Evolutionary conservation across 768 basidiomycete genomes (phyloP).

Genomic region (Boletus insuetus): DNA sequence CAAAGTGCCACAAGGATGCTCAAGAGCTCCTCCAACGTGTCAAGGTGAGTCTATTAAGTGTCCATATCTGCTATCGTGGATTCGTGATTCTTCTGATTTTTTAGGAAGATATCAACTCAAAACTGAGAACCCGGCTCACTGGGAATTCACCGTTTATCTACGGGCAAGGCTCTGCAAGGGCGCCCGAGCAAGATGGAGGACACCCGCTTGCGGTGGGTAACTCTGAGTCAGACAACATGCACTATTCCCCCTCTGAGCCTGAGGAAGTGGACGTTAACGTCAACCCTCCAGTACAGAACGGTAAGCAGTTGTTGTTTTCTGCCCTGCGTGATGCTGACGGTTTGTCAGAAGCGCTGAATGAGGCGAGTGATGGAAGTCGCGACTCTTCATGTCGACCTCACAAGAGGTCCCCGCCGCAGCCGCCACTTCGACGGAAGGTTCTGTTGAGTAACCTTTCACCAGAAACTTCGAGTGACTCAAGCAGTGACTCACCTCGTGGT

Average conservation of each 20-base stretch:
- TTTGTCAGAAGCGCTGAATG: neutral
- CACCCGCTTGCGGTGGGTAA: neutral
- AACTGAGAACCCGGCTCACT: neutral
- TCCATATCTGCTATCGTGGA: neutral
- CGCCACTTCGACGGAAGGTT: neutral
- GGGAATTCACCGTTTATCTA: neutral
- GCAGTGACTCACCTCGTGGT: neutral
- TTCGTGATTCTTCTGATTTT: neutral
- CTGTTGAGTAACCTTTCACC: neutral
- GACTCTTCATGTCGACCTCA: neutral
- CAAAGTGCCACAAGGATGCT: neutral
- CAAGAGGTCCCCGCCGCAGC: constrained; percentile 4
- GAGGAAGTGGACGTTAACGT: neutral
- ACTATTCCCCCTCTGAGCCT: neutral
- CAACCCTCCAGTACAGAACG: neutral
- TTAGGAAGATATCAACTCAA: constrained; percentile 4
- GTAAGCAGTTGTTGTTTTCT: neutral
- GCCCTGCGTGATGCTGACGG: neutral
- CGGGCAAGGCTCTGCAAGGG: neutral
- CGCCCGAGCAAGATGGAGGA: neutral
- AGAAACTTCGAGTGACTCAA: neutral
- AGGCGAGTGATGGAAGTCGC: neutral
- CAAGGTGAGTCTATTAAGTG: neutral
- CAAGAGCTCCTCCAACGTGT: constrained; percentile 3
- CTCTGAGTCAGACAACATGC: neutral